phyloP scores from a whole-genome alignment of 2,329 filamentous ascomycete species.

The Cercospora zeina region DNA sequence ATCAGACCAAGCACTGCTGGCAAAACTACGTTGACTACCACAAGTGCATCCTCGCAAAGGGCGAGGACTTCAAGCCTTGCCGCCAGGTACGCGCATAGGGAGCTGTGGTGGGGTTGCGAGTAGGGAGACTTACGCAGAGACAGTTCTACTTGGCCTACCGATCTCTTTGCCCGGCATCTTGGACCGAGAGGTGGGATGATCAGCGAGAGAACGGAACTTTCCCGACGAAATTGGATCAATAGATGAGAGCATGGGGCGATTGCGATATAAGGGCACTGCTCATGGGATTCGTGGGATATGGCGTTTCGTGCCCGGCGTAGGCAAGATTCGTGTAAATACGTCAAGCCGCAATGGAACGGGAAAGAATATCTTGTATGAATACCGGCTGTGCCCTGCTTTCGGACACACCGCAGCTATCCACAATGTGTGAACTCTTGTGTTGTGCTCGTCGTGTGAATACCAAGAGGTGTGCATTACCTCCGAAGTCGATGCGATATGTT shows the following conservation, averaged over 20 bases:
- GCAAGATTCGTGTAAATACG: conserved; percentile 26
- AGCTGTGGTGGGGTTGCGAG: background rate
- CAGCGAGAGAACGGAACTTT: conserved; percentile 71
- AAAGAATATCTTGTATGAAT: conserved; percentile 8
- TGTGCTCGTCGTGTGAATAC: background rate
- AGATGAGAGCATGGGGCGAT: conserved; percentile 29
- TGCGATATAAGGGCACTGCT: background rate
- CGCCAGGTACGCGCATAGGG: conserved; percentile 67
- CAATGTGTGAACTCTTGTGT: background rate
- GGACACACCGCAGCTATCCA: background rate
- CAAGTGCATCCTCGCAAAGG: conserved; percentile 98
- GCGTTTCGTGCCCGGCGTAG: conserved; percentile 8
- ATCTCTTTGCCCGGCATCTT: conserved; percentile 93
- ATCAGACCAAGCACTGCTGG: conserved; percentile 99
- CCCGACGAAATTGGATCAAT: conserved; percentile 53
- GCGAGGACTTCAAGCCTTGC: conserved; percentile 97
- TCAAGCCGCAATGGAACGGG: conserved; percentile 8
- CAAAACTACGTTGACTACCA: conserved; percentile 99
- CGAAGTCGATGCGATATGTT: background rate
- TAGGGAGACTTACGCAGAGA: conserved; percentile 3
- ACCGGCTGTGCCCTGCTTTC: background rate
- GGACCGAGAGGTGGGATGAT: conserved; percentile 94
- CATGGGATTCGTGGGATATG: background rate
- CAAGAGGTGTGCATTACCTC: background rate
- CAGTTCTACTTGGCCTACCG: conserved; percentile 97